A percentile compares a stretch with the other conserved stretches of the same genome.
Evolutionary conservation across 352 stramenopile species (phyloP).

Genomic region (Aphanomyces invadans): DNA sequence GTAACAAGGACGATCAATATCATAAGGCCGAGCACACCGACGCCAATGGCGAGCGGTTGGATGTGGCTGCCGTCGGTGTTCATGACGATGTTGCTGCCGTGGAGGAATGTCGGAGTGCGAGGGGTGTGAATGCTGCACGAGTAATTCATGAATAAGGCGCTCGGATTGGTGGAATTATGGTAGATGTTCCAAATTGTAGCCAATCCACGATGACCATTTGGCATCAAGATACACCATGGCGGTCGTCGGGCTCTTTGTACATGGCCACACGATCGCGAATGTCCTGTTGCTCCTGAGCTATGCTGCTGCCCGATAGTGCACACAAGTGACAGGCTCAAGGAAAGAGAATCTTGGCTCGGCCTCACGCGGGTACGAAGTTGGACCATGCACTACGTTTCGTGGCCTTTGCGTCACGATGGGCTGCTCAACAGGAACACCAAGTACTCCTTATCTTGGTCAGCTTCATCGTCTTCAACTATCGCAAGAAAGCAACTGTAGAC

Average conservation of each 20-base stretch:
- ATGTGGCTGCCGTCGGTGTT: conserved; percentile 28
- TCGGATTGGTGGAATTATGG: not conserved
- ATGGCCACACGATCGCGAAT: conserved; percentile 70
- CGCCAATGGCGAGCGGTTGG: conserved; percentile 55
- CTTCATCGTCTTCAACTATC: conserved; percentile 59
- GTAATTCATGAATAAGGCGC: not conserved
- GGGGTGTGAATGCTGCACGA: not conserved
- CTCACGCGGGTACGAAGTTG: conserved; percentile 37
- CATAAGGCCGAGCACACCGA: conserved; percentile 54
- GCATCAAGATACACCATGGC: not conserved
- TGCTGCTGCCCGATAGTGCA: conserved; percentile 35
- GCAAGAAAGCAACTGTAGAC: conserved; percentile 64
- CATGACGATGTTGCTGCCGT: not conserved
- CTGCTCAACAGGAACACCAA: conserved; percentile 46
- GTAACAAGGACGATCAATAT: conserved; percentile 54
- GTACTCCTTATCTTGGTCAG: conserved; percentile 52
- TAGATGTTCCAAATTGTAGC: not conserved
- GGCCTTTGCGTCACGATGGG: too few relatives aligned
- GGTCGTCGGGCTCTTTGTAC: conserved; percentile 37
- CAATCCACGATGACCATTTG: not conserved
- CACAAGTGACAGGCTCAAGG: conserved; percentile 35
- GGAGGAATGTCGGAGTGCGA: not conserved
- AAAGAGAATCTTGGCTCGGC: conserved; percentile 56
- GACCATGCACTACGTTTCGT: too few relatives aligned
- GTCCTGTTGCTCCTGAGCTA: conserved; percentile 48